Base-by-base conservation (phyloP, 345 rosid genomes). In the Ceriops decandra region DNA sequence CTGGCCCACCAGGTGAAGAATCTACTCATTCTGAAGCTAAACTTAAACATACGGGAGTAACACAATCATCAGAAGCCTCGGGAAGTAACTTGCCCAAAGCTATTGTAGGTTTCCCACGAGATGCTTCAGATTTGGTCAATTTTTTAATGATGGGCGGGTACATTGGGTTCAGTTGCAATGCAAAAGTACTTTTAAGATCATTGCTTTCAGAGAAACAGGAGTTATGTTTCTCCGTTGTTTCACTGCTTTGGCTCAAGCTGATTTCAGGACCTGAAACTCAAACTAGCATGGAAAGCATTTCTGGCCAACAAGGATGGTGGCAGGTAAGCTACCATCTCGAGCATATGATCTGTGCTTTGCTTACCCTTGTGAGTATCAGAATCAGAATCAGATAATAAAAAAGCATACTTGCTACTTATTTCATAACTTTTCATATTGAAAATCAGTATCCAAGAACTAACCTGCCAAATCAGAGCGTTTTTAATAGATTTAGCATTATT, bases 261-360 rank as follows among this genome's bases (percentile, higher is more conserved):
- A 86, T 93, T 60, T 91, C 89, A 63, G 83, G 92, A 21, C 98
- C 98, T 10, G 98, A 93, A 73, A 89, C 86, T 66, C 96, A 89
- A 77, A 96, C 88, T 31, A 81, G 84, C 46, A 90, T 92, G 0
- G 98, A 89, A 84, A 87, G 98, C 84, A 90, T 95, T 57, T 93
- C 98, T 47, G 98, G 97, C 46, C 98, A 89, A 24, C 97, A 93
- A 82, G 98, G 98, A 79, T 93, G 98, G 98, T 85, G 90, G 89
- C 98, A 93, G 96, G 98, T 93, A 79, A 73, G 71, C 68, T 49
- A 59, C 36, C 32, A 33, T 36, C 32, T 62, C n/a, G 5, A 33
- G 60, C 38, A 38, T n/a, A 31, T 10, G 33, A 7, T 35, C 22
- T 53, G 28, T 53, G 22, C n/a, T 53, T 53, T 53, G 6, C 26